Evolutionary conservation across 1,284 basidiomycete species (phyloP).

Genomic region (Puccinia horiana): DNA sequence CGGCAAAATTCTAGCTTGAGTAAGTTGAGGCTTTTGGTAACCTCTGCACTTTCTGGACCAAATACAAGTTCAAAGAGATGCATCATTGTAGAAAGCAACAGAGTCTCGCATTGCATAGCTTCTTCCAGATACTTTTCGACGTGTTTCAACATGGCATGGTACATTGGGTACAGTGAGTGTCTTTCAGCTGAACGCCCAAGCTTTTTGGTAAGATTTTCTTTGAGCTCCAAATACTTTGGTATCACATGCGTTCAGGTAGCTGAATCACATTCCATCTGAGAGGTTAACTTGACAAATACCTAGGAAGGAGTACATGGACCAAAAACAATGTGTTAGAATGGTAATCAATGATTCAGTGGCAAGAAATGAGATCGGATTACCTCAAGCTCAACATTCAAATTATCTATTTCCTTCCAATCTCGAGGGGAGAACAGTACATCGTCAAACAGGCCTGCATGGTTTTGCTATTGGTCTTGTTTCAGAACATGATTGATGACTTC

Average conservation of each 20-base stretch:
- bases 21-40: neutral
- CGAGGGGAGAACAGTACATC: neutral
- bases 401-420: neutral
- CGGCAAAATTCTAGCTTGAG: neutral
- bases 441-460: neutral
- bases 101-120: neutral
- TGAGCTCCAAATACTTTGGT: neutral
- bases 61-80: neutral
- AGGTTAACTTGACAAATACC: conserved; percentile 7
- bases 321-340: too few relatives aligned
- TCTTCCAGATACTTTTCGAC: conserved; percentile 8
- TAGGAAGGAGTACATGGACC: neutral
- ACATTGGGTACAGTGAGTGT: conserved; percentile 9
- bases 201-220: neutral
- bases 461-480: neutral
- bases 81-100: neutral
- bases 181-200: neutral
- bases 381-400: neutral
- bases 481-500: neutral
- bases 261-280: neutral
- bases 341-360: too few relatives aligned
- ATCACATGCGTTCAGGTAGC: too few relatives aligned
- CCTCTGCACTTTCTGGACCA: neutral
- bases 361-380: neutral
- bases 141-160: conserved; percentile 1